These are phyloP conservation scores for Apiospora koreana DNA, from an alignment of 2,329 filamentous ascomycete genomes.

Conservation along the genomic window DNA sequence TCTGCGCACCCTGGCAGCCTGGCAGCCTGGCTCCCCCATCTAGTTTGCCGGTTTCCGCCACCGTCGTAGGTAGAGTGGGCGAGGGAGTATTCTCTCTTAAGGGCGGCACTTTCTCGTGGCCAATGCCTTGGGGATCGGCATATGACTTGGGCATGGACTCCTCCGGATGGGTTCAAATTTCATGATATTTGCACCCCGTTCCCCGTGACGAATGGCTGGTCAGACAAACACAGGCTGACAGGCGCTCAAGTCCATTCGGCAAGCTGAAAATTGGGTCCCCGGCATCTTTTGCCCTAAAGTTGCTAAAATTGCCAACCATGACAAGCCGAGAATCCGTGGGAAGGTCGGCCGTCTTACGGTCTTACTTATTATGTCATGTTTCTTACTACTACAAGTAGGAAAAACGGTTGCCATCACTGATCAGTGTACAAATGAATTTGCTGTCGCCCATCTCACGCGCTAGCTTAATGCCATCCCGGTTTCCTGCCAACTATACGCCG, in stretches of 20 bases:
- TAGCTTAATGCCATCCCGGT: not conserved
- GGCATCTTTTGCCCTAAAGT: not conserved
- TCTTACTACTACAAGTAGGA: not conserved
- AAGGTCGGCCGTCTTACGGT: slow-evolving; percentile 7
- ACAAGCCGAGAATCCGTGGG: slow-evolving; percentile 7
- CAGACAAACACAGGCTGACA: not conserved
- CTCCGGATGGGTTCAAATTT: not conserved
- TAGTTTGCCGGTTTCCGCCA: slow-evolving; percentile 9
- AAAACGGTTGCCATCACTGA: not conserved
- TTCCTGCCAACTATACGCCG: not conserved
- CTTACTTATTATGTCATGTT: slow-evolving; percentile 4
- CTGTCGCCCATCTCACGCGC: not conserved
- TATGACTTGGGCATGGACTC: not conserved
- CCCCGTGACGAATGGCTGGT: slow-evolving; percentile 1
- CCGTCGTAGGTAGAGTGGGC: not conserved
- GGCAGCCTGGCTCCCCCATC: not conserved
- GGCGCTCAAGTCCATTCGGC: not conserved
- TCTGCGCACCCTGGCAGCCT: too few species aligned
- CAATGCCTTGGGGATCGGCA: not conserved
- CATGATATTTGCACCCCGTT: not conserved
- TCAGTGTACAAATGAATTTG: too few species aligned
- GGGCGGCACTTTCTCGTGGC: not conserved
- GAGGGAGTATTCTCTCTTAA: not conserved
- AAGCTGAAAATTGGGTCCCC: slow-evolving; percentile 3
- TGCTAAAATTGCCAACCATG: not conserved